These are phyloP conservation scores for Sugiyamaella paludigena DNA, from an alignment of 1,139 yeast species.

Conservation along the genomic window DNA sequence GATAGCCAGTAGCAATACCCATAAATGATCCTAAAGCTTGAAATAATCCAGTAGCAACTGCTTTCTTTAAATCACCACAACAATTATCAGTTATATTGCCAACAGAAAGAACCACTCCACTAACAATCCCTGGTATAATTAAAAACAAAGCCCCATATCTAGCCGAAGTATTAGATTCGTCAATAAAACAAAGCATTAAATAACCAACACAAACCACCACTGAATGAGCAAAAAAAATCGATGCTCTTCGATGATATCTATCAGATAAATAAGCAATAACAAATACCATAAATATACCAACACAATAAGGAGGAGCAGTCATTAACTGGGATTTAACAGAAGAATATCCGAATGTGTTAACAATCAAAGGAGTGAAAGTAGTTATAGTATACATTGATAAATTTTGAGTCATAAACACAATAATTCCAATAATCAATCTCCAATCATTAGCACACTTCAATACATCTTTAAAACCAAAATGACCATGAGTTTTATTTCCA, in stretches of 20 bases:
- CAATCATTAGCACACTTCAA: constrained; percentile 18
- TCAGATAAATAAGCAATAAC: constrained; percentile 17
- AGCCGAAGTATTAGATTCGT: constrained; percentile 11
- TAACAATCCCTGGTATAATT: constrained; percentile 12
- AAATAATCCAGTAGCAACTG: constrained; percentile 15
- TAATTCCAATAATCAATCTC: constrained; percentile 19
- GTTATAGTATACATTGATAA: constrained; percentile 23
- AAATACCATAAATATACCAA: constrained; percentile 20
- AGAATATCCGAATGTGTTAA: constrained; percentile 20
- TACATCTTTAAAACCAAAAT: constrained; percentile 16
- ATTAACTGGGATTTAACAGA: constrained; percentile 19
- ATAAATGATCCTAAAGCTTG: constrained; percentile 19
- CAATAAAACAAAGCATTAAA: constrained; percentile 16
- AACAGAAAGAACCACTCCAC: constrained; percentile 14
- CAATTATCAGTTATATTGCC: constrained; percentile 18
- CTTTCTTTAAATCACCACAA: constrained; percentile 18
- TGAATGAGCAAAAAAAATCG: constrained; percentile 10
- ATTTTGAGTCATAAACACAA: constrained; percentile 25
- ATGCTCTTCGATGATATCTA: constrained; percentile 8
- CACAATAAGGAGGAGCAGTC: constrained; percentile 24
- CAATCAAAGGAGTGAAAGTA: constrained; percentile 22
- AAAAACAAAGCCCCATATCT: constrained; percentile 15
- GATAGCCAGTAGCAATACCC: constrained; percentile 19
- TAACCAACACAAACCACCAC: constrained; percentile 11
- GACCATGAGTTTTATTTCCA: constrained; percentile 19